A percentile compares a stretch with the other conserved stretches of the same genome.
These are phyloP conservation scores for Cytospora leucostoma DNA, from an alignment of 2,329 filamentous ascomycete genomes.

Conservation along the genomic window DNA sequence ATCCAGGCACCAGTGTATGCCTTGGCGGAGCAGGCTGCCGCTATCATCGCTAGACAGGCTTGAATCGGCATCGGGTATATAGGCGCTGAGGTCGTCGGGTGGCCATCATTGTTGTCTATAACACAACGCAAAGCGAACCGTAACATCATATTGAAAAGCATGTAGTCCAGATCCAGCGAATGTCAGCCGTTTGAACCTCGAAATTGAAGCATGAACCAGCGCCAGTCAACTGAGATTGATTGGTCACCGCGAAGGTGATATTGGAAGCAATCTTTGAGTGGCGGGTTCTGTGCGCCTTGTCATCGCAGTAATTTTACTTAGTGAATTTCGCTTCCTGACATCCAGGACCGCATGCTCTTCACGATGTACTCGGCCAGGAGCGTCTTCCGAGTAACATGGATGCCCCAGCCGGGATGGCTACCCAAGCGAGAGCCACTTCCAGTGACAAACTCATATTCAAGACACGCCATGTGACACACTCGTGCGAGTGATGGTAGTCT, in stretches of 20 bases:
- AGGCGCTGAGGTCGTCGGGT: background rate
- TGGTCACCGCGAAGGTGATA: background rate
- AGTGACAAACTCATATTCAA: too few relatives aligned
- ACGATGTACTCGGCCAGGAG: too few relatives aligned
- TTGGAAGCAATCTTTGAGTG: background rate
- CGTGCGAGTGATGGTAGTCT: background rate
- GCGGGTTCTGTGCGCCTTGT: background rate
- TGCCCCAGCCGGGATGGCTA: too few relatives aligned
- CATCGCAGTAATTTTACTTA: background rate
- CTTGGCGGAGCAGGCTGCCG: conserved; percentile 14
- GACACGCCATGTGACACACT: too few relatives aligned
- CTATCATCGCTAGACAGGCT: conserved; percentile 11
- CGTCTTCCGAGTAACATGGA: too few relatives aligned
- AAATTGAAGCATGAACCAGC: background rate
- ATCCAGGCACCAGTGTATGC: conserved; percentile 18
- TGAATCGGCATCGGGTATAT: background rate
- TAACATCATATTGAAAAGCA: too few relatives aligned
- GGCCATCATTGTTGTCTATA: background rate
- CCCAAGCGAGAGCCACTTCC: too few relatives aligned
- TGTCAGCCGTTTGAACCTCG: too few relatives aligned
- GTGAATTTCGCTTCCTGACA: background rate
- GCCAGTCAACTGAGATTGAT: background rate
- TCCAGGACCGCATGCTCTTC: background rate
- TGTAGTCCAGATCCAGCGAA: too few relatives aligned
- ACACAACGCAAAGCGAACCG: background rate